phyloP scores from a whole-genome alignment of 345 rosid species.

The Brassica rapa region DNA sequence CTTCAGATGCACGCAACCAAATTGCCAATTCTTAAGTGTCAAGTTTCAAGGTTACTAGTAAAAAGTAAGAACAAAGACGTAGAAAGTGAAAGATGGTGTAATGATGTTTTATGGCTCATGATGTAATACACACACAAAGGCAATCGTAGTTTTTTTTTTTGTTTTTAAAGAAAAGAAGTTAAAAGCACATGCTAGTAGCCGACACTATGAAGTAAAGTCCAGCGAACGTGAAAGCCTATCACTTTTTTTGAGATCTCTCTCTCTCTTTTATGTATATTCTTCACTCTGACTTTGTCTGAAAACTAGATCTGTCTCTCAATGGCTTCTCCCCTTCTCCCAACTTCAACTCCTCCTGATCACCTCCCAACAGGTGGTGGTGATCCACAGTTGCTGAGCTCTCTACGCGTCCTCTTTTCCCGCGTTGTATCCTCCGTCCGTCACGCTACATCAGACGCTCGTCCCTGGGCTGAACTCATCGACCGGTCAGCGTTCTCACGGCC shows the following conservation, averaged over 20 bases:
- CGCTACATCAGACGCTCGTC: constrained; percentile 42
- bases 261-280: neutral
- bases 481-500: constrained; percentile 48
- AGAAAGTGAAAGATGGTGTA: no score
- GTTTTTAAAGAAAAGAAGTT: neutral
- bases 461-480: constrained; percentile 53
- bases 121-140: no score
- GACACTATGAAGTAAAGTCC: constrained; percentile 39
- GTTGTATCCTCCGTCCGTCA: constrained; percentile 31
- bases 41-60: no score
- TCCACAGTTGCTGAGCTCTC: constrained; percentile 26
- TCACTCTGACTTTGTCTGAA: constrained; percentile 17
- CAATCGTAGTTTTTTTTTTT: no score
- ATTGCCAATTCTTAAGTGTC: no score
- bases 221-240: constrained; percentile 32
- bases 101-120: no score
- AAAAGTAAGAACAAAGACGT: no score
- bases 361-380: constrained; percentile 20
- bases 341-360: constrained; percentile 32
- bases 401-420: constrained; percentile 36
- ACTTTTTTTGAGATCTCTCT: constrained; percentile 10
- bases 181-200: constrained; percentile 28
- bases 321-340: constrained; percentile 46
- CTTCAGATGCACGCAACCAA: no score
- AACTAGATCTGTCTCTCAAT: constrained; percentile 31